phyloP scores from a whole-genome alignment of 2,329 filamentous ascomycete genomes.

The Diaporthe humulicola region DNA sequence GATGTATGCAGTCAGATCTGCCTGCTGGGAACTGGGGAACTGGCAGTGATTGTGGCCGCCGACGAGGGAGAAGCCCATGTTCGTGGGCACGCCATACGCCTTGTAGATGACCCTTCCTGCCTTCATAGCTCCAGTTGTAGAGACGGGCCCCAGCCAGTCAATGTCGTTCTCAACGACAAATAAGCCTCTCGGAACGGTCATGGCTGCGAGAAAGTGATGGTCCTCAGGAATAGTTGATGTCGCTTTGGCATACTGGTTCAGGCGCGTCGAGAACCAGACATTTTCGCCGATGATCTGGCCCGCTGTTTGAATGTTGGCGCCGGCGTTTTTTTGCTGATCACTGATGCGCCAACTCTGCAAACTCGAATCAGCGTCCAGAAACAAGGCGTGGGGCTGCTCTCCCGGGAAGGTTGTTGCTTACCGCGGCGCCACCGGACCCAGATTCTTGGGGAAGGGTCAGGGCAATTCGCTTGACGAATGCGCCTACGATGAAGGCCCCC shows the following conservation, averaged over 20 bases:
- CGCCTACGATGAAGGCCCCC: slow-evolving; percentile 72
- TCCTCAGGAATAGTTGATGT: slow-evolving; percentile 65
- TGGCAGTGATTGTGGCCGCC: slow-evolving; percentile 68
- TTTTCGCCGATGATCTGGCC: slow-evolving; percentile 69
- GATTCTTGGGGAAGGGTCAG: slow-evolving; percentile 74
- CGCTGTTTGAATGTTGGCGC: slow-evolving; percentile 72
- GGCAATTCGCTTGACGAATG: slow-evolving; percentile 69
- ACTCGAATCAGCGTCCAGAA: neutral
- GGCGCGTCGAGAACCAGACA: slow-evolving; percentile 70
- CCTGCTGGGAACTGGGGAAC: slow-evolving; percentile 66
- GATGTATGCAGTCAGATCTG: slow-evolving; percentile 67
- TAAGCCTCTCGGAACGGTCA: slow-evolving; percentile 68
- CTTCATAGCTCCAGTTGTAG: slow-evolving; percentile 70
- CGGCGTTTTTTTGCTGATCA: slow-evolving; percentile 61
- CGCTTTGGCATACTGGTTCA: slow-evolving; percentile 64
- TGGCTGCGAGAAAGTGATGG: slow-evolving; percentile 69
- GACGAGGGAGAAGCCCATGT: slow-evolving; percentile 70
- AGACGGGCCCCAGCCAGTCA: slow-evolving; percentile 70
- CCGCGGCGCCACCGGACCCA: slow-evolving; percentile 69
- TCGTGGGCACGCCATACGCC: slow-evolving; percentile 63
- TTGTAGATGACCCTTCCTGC: slow-evolving; percentile 67
- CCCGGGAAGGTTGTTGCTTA: neutral
- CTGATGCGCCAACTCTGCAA: slow-evolving; percentile 68
- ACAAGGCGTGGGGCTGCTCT: too few relatives aligned
- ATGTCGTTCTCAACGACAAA: slow-evolving; percentile 70